These are phyloP conservation scores for Yamadazyma mexicana DNA, from an alignment of 1,139 yeast species.

Conservation along the genomic window DNA sequence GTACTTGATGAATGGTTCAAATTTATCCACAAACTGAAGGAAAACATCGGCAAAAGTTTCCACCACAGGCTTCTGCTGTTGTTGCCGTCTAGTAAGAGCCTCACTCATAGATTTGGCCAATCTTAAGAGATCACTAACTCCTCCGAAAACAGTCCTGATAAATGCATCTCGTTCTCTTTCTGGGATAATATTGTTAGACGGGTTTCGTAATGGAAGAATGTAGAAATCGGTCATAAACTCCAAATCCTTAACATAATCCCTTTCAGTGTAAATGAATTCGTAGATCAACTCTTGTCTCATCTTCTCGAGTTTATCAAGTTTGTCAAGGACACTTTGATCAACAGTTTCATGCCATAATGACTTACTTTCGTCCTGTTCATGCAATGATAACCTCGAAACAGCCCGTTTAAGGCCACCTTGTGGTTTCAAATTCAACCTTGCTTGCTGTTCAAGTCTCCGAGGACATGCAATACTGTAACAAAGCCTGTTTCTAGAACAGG, in stretches of 20 bases:
- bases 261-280: constrained; percentile 90
- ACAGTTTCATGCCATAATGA: constrained; percentile 95
- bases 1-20: constrained; percentile 89
- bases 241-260: constrained; percentile 91
- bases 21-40: constrained; percentile 77
- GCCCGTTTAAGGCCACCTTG: constrained; percentile 86
- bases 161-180: constrained; percentile 87
- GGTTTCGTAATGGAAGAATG: constrained; percentile 84
- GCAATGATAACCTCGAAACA: constrained; percentile 74
- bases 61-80: constrained; percentile 76
- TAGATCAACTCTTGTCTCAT: constrained; percentile 94
- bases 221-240: constrained; percentile 93
- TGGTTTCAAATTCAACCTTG: constrained; percentile 83
- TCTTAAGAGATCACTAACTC: constrained; percentile 82
- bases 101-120: constrained; percentile 86
- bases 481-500: constrained; percentile 83
- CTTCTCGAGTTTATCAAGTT: constrained; percentile 80
- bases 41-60: constrained; percentile 86
- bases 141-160: constrained; percentile 87
- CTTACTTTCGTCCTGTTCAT: constrained; percentile 78
- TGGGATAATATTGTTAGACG: constrained; percentile 76
- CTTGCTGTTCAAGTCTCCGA: constrained; percentile 92
- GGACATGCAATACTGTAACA: constrained; percentile 99
- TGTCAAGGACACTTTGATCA: constrained; percentile 74
- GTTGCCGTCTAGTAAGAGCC: constrained; percentile 86